A percentile compares a stretch with the other conserved stretches of the same genome.
phyloP scores from a whole-genome alignment of 1,284 basidiomycete species.

The Rhodotorula sp. region DNA sequence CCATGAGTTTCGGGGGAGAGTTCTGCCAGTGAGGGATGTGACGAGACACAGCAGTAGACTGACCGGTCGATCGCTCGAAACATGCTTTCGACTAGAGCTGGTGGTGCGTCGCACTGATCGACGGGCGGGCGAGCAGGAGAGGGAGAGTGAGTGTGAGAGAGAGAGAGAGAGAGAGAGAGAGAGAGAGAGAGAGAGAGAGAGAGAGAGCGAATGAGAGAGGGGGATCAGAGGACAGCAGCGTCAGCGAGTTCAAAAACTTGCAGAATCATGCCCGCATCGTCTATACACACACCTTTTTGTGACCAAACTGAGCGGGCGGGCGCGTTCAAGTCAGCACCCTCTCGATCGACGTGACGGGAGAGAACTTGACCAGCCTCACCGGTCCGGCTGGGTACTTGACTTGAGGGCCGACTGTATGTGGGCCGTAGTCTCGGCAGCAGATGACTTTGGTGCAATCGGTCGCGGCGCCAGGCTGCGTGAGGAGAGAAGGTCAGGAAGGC shows the following conservation, averaged over 20 bases:
- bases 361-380: constrained; percentile 7
- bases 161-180: too few relatives aligned
- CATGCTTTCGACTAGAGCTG: constrained; percentile 57
- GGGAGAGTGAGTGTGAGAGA: too few relatives aligned
- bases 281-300: constrained; percentile 9
- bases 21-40: too few relatives aligned
- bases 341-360: too few relatives aligned
- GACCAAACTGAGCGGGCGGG: constrained; percentile 1
- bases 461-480: constrained; percentile 53
- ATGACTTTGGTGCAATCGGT: constrained; percentile 61
- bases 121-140: too few relatives aligned
- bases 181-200: too few relatives aligned
- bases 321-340: background rate
- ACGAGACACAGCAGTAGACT: constrained; percentile 6
- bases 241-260: background rate
- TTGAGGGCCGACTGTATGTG: constrained; percentile 17
- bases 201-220: background rate
- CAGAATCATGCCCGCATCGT: background rate
- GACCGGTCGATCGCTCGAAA: constrained; percentile 53
- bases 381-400: constrained; percentile 38
- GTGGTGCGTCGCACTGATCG: constrained; percentile 33
- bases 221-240: background rate
- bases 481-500: background rate
- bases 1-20: too few relatives aligned
- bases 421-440: constrained; percentile 54